Evolutionary conservation across 108 stramenopile species (phyloP), one percentile per base, ranked within the genome.

Genomic region (Nitzschia sp.): DNA sequence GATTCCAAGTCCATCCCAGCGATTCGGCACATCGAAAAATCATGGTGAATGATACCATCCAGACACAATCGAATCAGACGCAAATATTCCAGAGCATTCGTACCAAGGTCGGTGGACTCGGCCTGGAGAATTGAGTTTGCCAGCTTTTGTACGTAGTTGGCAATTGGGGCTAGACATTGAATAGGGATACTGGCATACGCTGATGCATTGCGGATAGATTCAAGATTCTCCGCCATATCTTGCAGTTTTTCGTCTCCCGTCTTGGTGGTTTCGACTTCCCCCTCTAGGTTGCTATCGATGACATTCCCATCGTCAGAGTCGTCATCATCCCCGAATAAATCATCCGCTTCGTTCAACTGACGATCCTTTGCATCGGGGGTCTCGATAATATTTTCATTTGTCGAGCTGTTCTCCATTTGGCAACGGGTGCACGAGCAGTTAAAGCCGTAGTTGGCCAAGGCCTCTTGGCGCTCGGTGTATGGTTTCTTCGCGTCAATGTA

Each of bases 381-480:
- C 11, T 0, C 0, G 38, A 12, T 62, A n/a, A 43, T 37, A 20
- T 37, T 44, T 24, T 39, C 56, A 10, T 7, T 19, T 12, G 59
- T 50, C 15, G 8, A 40, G 8, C 20, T 12, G n/a, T 41, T 54
- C 46, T 56, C 37, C 60, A 85, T 82, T 20, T 54, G 11, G 50
- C 90, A 91, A 46, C 81, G 83, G 2, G 34, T 0, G 57, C 95
- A 95, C 9, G 26, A 57, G 69, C 95, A 95, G 3, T 63, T 17
- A 39, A 95, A 95, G 0, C 95, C 95, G 67, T 95, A 95, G 34
- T 93, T 84, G 50, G 71, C 65, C 5, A 91, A 52, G 1, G 67
- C 81, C n/a, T 46, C 55, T 24, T 80, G 76, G 10, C 95, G 84
- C 52, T 82, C 68, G 0, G 66, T 55, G 26, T 72, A 59, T 7